Evolutionary conservation across 2,329 filamentous ascomycete species (phyloP).

Genomic region (Fusarium compactum): DNA sequence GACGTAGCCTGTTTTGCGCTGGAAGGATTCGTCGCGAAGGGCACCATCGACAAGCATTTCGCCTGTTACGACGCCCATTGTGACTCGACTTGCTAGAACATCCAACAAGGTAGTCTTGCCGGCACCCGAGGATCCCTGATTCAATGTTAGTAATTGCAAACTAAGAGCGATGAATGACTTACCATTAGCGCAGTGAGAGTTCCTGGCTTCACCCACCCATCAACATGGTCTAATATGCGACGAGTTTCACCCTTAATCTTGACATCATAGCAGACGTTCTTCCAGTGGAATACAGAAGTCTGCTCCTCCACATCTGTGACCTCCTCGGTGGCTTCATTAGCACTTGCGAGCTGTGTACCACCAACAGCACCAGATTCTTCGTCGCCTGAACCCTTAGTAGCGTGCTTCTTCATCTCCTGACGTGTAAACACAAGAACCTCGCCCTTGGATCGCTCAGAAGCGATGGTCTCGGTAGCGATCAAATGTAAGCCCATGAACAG

Average conservation of each 20-base stretch:
- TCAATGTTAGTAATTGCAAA: conserved; percentile 83
- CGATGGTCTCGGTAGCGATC: conserved; percentile 34
- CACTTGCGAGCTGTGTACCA: conserved; percentile 64
- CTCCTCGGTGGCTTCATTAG: conserved; percentile 57
- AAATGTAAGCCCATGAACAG: conserved; percentile 39
- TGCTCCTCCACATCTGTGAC: conserved; percentile 38
- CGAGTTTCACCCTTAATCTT: conserved; percentile 73
- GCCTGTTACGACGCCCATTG: conserved; percentile 85
- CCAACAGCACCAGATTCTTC: conserved; percentile 13
- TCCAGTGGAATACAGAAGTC: conserved; percentile 72
- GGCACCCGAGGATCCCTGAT: conserved; percentile 80
- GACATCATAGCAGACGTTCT: conserved; percentile 78
- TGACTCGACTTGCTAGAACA: conserved; percentile 82
- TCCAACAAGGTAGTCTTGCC: conserved; percentile 90
- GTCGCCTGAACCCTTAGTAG: conserved; percentile 63
- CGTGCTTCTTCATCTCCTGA: conserved; percentile 37
- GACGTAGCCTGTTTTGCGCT: conserved; percentile 88
- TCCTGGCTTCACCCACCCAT: conserved; percentile 80
- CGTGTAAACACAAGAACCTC: conserved; percentile 43
- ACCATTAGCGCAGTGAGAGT: conserved; percentile 80
- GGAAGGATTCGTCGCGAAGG: conserved; percentile 80
- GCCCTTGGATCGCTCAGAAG: conserved; percentile 41
- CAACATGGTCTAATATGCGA: conserved; percentile 75
- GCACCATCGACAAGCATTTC: conserved; percentile 76
- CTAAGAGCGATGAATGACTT: conserved; percentile 71